phyloP scores from a whole-genome alignment of 148 eudicot genomes.

The Amaranthus hypochondriacus region DNA sequence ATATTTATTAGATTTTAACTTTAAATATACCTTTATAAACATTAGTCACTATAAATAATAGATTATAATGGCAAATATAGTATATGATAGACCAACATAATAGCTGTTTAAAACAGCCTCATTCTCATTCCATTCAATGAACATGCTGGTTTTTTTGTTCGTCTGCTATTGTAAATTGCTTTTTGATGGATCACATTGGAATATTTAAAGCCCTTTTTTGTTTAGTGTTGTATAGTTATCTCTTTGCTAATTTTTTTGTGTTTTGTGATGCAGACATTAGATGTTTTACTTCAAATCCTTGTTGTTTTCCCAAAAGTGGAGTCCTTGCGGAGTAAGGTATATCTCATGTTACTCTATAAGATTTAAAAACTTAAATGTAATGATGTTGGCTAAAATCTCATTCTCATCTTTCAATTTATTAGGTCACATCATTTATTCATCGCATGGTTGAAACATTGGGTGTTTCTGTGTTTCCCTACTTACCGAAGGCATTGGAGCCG shows the following conservation, averaged over 20 bases:
- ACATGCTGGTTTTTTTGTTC: too few relatives aligned
- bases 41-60: too few relatives aligned
- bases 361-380: slow-evolving; percentile 9
- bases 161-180: too few relatives aligned
- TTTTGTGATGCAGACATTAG: slow-evolving; percentile 62
- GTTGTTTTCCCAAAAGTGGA: slow-evolving; percentile 75
- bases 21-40: too few relatives aligned
- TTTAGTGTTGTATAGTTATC: background rate
- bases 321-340: slow-evolving; percentile 79
- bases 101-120: too few relatives aligned
- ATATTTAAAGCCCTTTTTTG: background rate
- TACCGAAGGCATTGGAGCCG: slow-evolving; percentile 86
- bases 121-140: too few relatives aligned
- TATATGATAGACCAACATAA: too few relatives aligned
- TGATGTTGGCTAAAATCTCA: slow-evolving; percentile 11
- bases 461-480: slow-evolving; percentile 73
- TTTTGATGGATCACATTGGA: too few relatives aligned
- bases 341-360: slow-evolving; percentile 8
- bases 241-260: slow-evolving; percentile 1
- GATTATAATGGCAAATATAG: too few relatives aligned
- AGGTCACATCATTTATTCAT: slow-evolving; percentile 93
- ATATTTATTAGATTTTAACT: too few relatives aligned
- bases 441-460: slow-evolving; percentile 97
- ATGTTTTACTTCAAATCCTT: slow-evolving; percentile 79
- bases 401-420: slow-evolving; percentile 9